phyloP scores from a whole-genome alignment of 805 yeast genomes.

The Yarrowia porcina region DNA sequence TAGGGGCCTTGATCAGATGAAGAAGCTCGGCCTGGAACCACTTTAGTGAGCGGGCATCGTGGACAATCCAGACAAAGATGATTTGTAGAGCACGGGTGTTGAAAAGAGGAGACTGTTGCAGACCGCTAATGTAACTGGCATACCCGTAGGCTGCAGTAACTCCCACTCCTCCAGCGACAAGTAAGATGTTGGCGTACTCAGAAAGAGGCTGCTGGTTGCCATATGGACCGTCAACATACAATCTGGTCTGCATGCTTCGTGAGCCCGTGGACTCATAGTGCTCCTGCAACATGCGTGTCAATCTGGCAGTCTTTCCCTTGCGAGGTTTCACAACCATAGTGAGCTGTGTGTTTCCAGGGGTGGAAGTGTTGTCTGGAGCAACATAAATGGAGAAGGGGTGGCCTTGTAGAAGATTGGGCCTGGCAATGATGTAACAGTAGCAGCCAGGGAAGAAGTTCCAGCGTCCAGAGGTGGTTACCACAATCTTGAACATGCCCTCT shows the following conservation, averaged over 20 bases:
- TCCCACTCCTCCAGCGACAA: constrained; percentile 1
- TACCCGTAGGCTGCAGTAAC: constrained; percentile 16
- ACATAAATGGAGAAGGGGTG: constrained; percentile 16
- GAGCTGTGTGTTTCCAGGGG: constrained; percentile 2
- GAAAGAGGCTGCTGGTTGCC: constrained; percentile 1
- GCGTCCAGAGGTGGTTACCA: not conserved
- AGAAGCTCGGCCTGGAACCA: constrained; percentile 16
- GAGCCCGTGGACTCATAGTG: constrained; percentile 7
- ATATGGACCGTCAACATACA: constrained; percentile 10
- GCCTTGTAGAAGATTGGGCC: not conserved
- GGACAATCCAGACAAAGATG: constrained; percentile 12
- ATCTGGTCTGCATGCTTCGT: not conserved
- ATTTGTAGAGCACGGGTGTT: not conserved
- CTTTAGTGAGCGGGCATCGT: not conserved
- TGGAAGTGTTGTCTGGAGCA: constrained; percentile 2
- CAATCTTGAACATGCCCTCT: constrained; percentile 18
- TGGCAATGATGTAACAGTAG: constrained; percentile 13
- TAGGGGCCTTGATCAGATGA: constrained; percentile 5
- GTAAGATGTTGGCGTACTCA: constrained; percentile 4
- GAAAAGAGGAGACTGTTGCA: not conserved
- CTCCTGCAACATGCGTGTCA: constrained; percentile 11
- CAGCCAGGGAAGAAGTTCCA: constrained; percentile 22
- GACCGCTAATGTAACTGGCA: not conserved
- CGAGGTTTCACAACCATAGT: constrained; percentile 21
- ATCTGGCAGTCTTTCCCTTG: not conserved